Evolutionary conservation across 208 protist genomes (phyloP).

Genomic region (Crithidia acanthocephali): DNA sequence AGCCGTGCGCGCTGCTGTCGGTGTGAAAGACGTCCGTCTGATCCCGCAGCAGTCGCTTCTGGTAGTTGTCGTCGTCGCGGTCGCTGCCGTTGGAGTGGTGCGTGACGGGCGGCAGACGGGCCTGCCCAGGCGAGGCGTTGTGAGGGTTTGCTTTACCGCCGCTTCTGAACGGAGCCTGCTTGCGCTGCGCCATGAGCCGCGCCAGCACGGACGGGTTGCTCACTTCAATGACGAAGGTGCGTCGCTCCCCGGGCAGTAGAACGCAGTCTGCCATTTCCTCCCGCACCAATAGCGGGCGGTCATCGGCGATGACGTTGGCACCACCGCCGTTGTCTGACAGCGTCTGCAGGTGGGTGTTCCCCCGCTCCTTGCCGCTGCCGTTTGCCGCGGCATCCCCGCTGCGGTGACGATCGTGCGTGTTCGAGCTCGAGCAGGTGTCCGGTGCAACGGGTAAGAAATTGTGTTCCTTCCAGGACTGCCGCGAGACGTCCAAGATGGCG

Average conservation of each 20-base stretch:
- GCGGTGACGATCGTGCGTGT: background rate
- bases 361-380: background rate
- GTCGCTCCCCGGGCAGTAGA: slow-evolving; percentile 51
- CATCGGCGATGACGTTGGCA: background rate
- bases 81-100: background rate
- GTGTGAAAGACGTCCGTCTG: slow-evolving; percentile 5
- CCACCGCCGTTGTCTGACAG: background rate
- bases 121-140: background rate
- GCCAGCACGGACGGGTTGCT: slow-evolving; percentile 25
- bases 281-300: slow-evolving; percentile 30
- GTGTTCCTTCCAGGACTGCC: slow-evolving; percentile 26
- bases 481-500: slow-evolving; percentile 21
- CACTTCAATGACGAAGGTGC: slow-evolving; percentile 36
- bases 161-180: background rate
- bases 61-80: background rate
- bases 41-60: background rate
- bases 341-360: background rate
- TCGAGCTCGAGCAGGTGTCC: background rate
- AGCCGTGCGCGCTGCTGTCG: background rate
- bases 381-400: background rate
- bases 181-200: slow-evolving; percentile 13
- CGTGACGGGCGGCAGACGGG: background rate
- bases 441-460: slow-evolving; percentile 18
- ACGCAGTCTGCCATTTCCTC: slow-evolving; percentile 54
- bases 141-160: background rate